Evolutionary conservation across 345 rosid species (phyloP).

Genomic region (Camelina sativa): DNA sequence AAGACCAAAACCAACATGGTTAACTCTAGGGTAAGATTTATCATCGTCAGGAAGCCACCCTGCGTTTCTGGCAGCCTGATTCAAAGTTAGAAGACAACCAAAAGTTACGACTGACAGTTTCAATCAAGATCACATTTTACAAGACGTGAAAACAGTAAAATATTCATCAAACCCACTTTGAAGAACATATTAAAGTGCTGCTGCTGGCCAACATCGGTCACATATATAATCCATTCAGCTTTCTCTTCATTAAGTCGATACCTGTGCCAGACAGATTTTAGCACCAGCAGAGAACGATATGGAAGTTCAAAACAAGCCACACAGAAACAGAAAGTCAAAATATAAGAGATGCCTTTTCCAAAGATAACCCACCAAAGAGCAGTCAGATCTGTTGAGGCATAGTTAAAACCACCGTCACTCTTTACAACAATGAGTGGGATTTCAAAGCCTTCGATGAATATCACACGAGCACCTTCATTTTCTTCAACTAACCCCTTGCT

Average conservation of each 20-base stretch:
- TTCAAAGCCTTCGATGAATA: slow-evolving; percentile 69
- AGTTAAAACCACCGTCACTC: slow-evolving; percentile 87
- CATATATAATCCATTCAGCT: slow-evolving; percentile 87
- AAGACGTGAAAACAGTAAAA: background rate
- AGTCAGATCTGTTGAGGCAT: slow-evolving; percentile 81
- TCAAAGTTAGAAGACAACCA: background rate
- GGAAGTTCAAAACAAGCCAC: background rate
- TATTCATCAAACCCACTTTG: slow-evolving; percentile 51
- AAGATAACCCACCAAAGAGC: slow-evolving; percentile 70
- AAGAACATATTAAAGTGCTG: slow-evolving; percentile 83
- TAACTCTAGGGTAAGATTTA: slow-evolving; percentile 55
- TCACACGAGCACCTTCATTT: slow-evolving; percentile 93
- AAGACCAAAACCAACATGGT: slow-evolving; percentile 87
- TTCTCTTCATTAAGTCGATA: slow-evolving; percentile 74
- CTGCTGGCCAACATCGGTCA: slow-evolving; percentile 89
- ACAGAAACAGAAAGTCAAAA: background rate
- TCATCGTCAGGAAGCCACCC: slow-evolving; percentile 71
- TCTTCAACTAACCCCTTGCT: slow-evolving; percentile 76
- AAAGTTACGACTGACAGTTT: background rate
- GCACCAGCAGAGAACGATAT: background rate
- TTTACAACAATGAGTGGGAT: slow-evolving; percentile 88
- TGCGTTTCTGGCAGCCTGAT: slow-evolving; percentile 75
- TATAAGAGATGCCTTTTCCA: background rate
- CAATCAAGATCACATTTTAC: background rate
- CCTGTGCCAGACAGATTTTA: slow-evolving; percentile 45